These are phyloP conservation scores for Claviceps sp. DNA, from an alignment of 2,329 filamentous ascomycete genomes.

Conservation along the genomic window DNA sequence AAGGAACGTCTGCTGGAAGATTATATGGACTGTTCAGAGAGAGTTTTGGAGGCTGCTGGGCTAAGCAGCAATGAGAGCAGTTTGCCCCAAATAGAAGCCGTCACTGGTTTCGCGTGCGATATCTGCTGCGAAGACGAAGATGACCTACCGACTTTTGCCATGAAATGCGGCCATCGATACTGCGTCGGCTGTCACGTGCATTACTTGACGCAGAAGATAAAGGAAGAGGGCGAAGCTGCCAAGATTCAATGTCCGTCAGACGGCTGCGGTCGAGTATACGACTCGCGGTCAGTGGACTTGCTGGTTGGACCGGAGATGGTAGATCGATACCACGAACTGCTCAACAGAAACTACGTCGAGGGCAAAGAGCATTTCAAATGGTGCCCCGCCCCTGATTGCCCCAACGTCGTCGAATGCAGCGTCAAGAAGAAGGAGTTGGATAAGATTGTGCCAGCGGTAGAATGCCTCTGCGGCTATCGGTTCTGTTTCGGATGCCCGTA, in stretches of 20 bases:
- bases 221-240: conserved; percentile 87
- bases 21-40: conserved; percentile 81
- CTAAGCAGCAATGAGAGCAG: conserved; percentile 51
- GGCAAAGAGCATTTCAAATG: conserved; percentile 92
- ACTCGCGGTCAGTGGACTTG: conserved; percentile 74
- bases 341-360: conserved; percentile 91
- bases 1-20: conserved; percentile 88
- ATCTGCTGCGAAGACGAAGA: conserved; percentile 89
- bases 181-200: conserved; percentile 87
- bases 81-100: conserved; percentile 53
- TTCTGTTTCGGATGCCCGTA: conserved; percentile 95
- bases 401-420: conserved; percentile 78
- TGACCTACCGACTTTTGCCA: conserved; percentile 70
- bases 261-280: conserved; percentile 78
- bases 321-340: conserved; percentile 64
- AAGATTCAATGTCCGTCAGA: conserved; percentile 88
- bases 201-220: conserved; percentile 85
- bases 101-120: conserved; percentile 75
- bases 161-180: conserved; percentile 90
- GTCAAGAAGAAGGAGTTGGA: conserved; percentile 80
- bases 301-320: conserved; percentile 47
- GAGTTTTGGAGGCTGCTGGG: conserved; percentile 73
- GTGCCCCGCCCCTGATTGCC: conserved; percentile 96
- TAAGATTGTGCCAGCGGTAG: conserved; percentile 78
- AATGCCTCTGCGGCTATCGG: conserved; percentile 68